Percentiles rank a stretch among this genome's conserved stretches.
Conservation (phyloP, 768 basidiomycete species). For the Mycena latifolia region DNA sequence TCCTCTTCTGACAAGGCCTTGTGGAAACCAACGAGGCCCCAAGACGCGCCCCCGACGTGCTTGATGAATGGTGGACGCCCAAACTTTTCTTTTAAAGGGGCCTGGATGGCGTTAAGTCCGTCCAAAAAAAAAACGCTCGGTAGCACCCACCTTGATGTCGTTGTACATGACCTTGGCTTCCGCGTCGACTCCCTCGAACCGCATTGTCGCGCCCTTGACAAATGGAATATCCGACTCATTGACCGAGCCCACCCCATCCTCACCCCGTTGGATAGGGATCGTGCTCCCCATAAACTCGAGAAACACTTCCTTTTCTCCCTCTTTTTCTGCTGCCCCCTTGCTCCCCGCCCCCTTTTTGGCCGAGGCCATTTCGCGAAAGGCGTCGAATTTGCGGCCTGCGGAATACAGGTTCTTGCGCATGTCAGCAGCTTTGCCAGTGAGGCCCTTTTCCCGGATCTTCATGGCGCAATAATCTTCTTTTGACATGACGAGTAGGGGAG, state of each 20-base stretch:
- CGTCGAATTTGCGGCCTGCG: slow-evolving; percentile 76
- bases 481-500: slow-evolving; percentile 86
- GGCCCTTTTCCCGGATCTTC: slow-evolving; percentile 96
- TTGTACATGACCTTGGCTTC: slow-evolving; percentile 54
- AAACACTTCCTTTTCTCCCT: slow-evolving; percentile 63
- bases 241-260: slow-evolving; percentile 72
- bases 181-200: slow-evolving; percentile 70
- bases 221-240: slow-evolving; percentile 70
- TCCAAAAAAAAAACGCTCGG: background rate
- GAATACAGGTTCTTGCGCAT: slow-evolving; percentile 68
- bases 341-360: slow-evolving; percentile 48
- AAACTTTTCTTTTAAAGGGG: slow-evolving; percentile 63
- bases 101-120: slow-evolving; percentile 40
- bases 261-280: slow-evolving; percentile 72
- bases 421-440: slow-evolving; percentile 78
- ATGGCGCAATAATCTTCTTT: slow-evolving; percentile 95
- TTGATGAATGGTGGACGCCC: slow-evolving; percentile 66
- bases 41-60: slow-evolving; percentile 58
- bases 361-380: slow-evolving; percentile 75
- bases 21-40: slow-evolving; percentile 71
- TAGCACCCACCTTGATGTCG: slow-evolving; percentile 60
- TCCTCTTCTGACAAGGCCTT: slow-evolving; percentile 80
- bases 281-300: slow-evolving; percentile 83
- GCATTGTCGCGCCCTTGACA: slow-evolving; percentile 65
- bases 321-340: slow-evolving; percentile 47